Evolutionary conservation across 2,329 filamentous ascomycete genomes (phyloP), one percentile per base, ranked within the genome.

Genomic region (Aspergillus ochraceus): DNA sequence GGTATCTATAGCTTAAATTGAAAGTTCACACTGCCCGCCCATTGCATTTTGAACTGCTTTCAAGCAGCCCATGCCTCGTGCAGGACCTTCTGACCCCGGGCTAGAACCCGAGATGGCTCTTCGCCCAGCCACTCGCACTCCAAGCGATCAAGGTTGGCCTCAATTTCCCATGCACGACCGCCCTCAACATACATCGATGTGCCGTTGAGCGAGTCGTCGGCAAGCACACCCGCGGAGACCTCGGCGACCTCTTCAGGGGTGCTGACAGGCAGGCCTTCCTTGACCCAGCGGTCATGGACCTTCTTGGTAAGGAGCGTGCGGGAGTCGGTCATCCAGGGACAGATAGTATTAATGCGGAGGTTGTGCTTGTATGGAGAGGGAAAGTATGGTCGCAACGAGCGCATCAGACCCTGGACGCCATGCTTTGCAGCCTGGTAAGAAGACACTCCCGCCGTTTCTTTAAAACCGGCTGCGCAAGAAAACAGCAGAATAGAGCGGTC

Each of bases 361-460:
- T 74, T 72, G 39, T 74, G 73, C 46, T 76, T 68, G 20, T 71
- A 68, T 1, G 75, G 72, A 4, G 64, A 65, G 11, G 68, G 65
- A 36, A 72, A 62, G 60, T 71, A 79, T 55, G 65, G 67, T 39
- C 79, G 73, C 29, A 84, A 68, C 19, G 77, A 75, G 22, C 81
- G 74, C 76, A 83, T 80, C 6, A 83, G 70, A 0, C 82, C 82
- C 29, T 81, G 72, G 0, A 84, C 76, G n/a, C 79, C 81, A 61
- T 84, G 81, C 63, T 84, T 83, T 6, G 76, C 72, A 0, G 80
- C 71, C 3, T 77, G 76, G 62, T 84, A 83, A 24, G 81, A 72
- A 53, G 79, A 78, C 1, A 83, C 67, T 0, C 79, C 80, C 0
- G 81, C 80, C 4, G 77, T 76, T 42, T 82, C 79, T 17, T 79